Percentiles rank a stretch among this genome's conserved stretches.
These are phyloP conservation scores for Quercus ilex DNA, from an alignment of 306 rosid genomes.

Conservation along the genomic window DNA sequence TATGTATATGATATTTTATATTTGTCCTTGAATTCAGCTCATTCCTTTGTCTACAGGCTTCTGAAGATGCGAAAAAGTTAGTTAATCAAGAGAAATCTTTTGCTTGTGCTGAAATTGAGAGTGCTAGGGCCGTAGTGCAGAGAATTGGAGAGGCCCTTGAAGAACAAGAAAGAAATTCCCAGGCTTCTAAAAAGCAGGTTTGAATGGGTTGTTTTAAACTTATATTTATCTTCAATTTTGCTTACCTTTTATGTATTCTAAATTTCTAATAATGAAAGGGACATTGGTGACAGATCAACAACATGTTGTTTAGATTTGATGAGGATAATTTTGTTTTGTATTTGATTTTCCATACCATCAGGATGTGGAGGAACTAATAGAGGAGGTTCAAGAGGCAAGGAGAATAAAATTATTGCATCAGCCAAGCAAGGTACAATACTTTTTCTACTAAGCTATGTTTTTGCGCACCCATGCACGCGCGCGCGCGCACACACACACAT, in stretches of 20 bases:
- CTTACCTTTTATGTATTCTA: conserved; percentile 9
- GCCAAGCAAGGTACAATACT: conserved; percentile 73
- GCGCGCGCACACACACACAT: accelerated
- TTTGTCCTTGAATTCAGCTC: not conserved
- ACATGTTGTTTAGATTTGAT: not conserved
- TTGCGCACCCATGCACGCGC: accelerated
- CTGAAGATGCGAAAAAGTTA: conserved; percentile 97
- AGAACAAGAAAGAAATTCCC: conserved; percentile 58
- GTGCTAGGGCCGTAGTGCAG: conserved; percentile 86
- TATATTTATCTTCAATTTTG: not conserved
- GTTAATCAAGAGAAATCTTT: conserved; percentile 95
- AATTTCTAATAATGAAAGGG: conserved; percentile 7
- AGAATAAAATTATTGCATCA: conserved; percentile 87
- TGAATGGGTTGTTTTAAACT: conserved; percentile 12
- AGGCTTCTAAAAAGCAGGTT: conserved; percentile 76
- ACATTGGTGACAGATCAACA: not conserved
- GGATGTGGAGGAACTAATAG: conserved; percentile 80
- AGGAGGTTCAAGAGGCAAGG: conserved; percentile 94
- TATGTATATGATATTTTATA: not conserved
- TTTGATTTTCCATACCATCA: conserved; percentile 27
- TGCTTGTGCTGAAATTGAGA: conserved; percentile 96
- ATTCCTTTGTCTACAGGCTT: conserved; percentile 53
- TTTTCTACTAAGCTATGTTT: conserved; percentile 11
- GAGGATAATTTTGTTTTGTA: conserved; percentile 3
- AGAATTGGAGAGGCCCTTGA: conserved; percentile 96